Conservation (phyloP, 75 land plant species). For the Pinus tabuliformis region DNA sequence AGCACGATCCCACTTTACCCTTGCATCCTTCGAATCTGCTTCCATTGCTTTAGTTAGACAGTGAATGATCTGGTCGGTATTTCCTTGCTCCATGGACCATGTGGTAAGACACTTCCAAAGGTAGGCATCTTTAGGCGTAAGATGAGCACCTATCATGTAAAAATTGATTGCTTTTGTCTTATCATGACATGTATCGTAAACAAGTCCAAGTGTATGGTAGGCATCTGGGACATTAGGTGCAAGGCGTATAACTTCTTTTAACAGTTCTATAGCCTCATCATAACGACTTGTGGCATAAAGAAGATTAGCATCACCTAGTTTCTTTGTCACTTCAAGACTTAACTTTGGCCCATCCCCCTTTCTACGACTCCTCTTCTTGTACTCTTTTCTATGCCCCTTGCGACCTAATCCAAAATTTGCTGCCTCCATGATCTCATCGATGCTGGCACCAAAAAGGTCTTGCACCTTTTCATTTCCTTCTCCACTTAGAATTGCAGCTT, state of each 20-base stretch:
- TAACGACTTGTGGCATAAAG: conserved; percentile 65
- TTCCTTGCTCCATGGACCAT: conserved; percentile 58
- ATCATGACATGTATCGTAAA: too few species aligned
- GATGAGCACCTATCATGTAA: too few species aligned
- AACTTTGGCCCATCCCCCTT: conserved; percentile 50
- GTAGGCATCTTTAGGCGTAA: too few species aligned
- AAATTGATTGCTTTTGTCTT: too few species aligned
- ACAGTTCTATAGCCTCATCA: conserved; percentile 27
- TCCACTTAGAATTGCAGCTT: too few species aligned
- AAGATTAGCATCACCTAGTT: conserved; percentile 90
- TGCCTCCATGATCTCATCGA: conserved; percentile 70
- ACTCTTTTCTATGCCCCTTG: conserved; percentile 44
- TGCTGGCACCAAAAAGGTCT: conserved; percentile 27
- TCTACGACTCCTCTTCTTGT: conserved; percentile 60
- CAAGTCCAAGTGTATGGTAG: too few species aligned
- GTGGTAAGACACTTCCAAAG: too few species aligned
- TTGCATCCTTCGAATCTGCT: conserved; percentile 77
- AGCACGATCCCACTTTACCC: conserved; percentile 62
- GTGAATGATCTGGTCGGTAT: conserved; percentile 54
- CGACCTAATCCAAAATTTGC: conserved; percentile 47
- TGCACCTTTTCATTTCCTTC: too few species aligned
- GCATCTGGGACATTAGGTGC: too few species aligned
- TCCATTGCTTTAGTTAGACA: conserved; percentile 78
- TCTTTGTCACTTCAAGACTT: conserved; percentile 57
- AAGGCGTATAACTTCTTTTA: too few species aligned